These are phyloP conservation scores for Datisca glomerata DNA, from an alignment of 306 rosid genomes.

Conservation along the genomic window DNA sequence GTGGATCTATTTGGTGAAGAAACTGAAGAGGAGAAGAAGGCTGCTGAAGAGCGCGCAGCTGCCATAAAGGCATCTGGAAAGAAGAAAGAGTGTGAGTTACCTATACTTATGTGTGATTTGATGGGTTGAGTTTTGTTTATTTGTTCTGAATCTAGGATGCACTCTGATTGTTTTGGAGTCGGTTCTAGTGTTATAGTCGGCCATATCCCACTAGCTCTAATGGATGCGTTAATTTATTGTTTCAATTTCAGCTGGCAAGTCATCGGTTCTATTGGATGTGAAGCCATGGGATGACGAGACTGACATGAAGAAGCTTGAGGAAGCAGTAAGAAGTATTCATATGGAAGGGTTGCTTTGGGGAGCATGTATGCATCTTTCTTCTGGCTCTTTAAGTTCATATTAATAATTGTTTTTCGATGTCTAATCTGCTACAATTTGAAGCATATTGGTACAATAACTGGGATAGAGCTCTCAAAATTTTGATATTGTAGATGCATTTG, in stretches of 20 bases:
- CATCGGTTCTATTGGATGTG: slow-evolving; percentile 84
- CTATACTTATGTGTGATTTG: neutral
- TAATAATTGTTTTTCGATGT: neutral
- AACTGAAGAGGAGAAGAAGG: slow-evolving; percentile 96
- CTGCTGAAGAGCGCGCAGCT: slow-evolving; percentile 87
- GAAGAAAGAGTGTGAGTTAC: slow-evolving; percentile 74
- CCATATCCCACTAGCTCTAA: neutral
- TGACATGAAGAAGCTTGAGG: slow-evolving; percentile 92
- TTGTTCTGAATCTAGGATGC: neutral
- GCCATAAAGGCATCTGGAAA: slow-evolving; percentile 63
- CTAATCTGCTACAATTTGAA: too few relatives aligned
- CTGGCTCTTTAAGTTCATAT: neutral
- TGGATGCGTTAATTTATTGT: neutral
- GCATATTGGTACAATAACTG: neutral
- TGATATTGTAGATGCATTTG: too few relatives aligned
- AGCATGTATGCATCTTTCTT: slow-evolving; percentile 51
- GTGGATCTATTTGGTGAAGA: slow-evolving; percentile 94
- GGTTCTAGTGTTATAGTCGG: neutral
- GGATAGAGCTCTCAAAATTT: neutral
- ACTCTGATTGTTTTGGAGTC: neutral
- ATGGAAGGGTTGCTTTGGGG: slow-evolving; percentile 84
- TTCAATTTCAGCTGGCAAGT: slow-evolving; percentile 63
- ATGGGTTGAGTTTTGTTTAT: neutral
- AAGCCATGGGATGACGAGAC: slow-evolving; percentile 99
- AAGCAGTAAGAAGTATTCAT: slow-evolving; percentile 67